Base-by-base conservation (phyloP, 176 grass and related monocot species). In the Melocanna baccifera region DNA sequence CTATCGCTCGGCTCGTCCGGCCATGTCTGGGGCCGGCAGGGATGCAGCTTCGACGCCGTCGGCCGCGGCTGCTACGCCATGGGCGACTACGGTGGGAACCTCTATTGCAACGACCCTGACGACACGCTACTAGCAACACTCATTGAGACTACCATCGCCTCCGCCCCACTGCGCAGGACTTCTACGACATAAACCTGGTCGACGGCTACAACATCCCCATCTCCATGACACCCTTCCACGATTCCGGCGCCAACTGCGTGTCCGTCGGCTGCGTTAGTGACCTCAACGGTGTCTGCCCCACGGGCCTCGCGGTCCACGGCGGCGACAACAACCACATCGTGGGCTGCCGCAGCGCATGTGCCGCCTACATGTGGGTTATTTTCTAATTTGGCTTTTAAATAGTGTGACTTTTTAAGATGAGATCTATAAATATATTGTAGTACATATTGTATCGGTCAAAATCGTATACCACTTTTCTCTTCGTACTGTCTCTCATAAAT, bases 141-240 rank as follows among this genome's bases (percentile, higher is more conserved):
- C 3, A 91, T 90, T 0, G 93, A 96, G 93, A 88, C 96, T 75
- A 99, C 96, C 0, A 93, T 99, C 0, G 91, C 72, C 0, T 67
- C 83, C 40, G 12, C 41, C 11, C 79, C 2, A 0, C 62, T 0
- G 29, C 86, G 5, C 91, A 91, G 36, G 96, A 97, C 87, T 97
- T 97, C 90, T 97, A 97, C 85, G 95, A 97, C 74, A 92, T 94
- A 18, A 91, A 87, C 71, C 91, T 97, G 0, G 92, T 97, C 7
- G 92, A 97, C 81, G 95, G 92, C 45, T 97, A 97, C 90, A 99
- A 96, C 88, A 80, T 99, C 42, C 82, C 89, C 28, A 92, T 99
- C 73, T 87, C 86, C 43, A 94, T 99, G 93, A 89, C 93, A 14
- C 93, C 96, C 3, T 87, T 88, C 69, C 93, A 90, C 69, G 93